phyloP scores from a whole-genome alignment of 169 alveolate species.

The Pseudocohnilembus persalinus region DNA sequence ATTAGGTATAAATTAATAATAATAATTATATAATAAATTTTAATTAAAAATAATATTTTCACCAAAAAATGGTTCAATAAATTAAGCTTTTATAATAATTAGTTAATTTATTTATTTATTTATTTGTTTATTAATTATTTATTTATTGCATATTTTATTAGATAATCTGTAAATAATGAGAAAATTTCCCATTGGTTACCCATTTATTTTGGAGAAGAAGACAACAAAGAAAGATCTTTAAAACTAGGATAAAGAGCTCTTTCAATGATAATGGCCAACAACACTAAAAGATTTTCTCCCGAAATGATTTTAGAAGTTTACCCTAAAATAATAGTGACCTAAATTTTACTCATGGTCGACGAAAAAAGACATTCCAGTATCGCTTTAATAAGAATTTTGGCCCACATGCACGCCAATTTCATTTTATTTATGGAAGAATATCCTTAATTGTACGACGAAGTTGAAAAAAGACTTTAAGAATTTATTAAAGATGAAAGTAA shows the following conservation, averaged over 20 bases:
- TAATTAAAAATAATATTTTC: too few species aligned
- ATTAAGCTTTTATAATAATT: too few species aligned
- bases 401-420: conserved; percentile 61
- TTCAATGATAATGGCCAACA: conserved; percentile 70
- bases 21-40: too few species aligned
- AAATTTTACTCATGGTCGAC: conserved; percentile 61
- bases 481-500: conserved; percentile 66
- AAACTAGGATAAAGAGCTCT: conserved; percentile 61
- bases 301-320: conserved; percentile 65
- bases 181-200: conserved; percentile 80
- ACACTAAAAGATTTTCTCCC: conserved; percentile 65
- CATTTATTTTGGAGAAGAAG: conserved; percentile 65
- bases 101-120: too few species aligned
- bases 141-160: too few species aligned
- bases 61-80: too few species aligned
- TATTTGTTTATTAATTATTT: too few species aligned
- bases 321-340: conserved; percentile 68
- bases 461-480: conserved; percentile 58
- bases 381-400: conserved; percentile 58
- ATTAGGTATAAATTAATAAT: too few species aligned
- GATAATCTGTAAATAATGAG: conserved; percentile 48
- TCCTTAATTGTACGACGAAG: conserved; percentile 64
- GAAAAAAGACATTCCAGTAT: conserved; percentile 71
- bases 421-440: conserved; percentile 55
- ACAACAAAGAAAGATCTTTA: conserved; percentile 60